Evolutionary conservation across 805 yeast species (phyloP).

Genomic region (Candida michaelii): DNA sequence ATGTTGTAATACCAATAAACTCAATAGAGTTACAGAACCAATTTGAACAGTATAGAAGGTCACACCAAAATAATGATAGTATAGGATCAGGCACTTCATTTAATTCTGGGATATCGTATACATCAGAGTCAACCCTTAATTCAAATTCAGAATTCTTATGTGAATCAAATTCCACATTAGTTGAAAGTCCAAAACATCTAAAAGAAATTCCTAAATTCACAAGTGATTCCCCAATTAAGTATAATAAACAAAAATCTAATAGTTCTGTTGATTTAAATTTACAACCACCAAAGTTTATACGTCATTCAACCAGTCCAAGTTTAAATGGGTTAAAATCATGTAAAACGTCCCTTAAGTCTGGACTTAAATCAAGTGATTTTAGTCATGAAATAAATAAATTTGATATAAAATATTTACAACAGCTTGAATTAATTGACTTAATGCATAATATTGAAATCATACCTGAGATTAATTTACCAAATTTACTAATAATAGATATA

Average conservation of each 20-base stretch:
- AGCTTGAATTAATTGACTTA: conserved; percentile 1
- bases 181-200: neutral
- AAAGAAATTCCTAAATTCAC: neutral
- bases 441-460: conserved; percentile 6
- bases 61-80: conserved; percentile 3
- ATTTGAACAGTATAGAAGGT: neutral
- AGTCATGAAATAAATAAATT: conserved; percentile 5
- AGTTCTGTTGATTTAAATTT: conserved; percentile 8
- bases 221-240: neutral
- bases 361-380: conserved; percentile 8
- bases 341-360: neutral
- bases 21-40: neutral
- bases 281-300: conserved; percentile 7
- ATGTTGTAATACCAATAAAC: neutral
- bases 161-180: conserved; percentile 1
- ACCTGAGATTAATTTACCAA: conserved; percentile 13
- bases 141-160: neutral
- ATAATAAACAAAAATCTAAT: conserved; percentile 6
- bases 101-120: neutral
- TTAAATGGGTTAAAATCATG: conserved; percentile 6
- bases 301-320: conserved; percentile 12
- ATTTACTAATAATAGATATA: conserved; percentile 62
- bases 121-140: neutral
- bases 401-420: conserved; percentile 6
- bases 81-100: neutral